Conservation (phyloP, 257 asterid genomes). For the Solanum lycopersicoides region DNA sequence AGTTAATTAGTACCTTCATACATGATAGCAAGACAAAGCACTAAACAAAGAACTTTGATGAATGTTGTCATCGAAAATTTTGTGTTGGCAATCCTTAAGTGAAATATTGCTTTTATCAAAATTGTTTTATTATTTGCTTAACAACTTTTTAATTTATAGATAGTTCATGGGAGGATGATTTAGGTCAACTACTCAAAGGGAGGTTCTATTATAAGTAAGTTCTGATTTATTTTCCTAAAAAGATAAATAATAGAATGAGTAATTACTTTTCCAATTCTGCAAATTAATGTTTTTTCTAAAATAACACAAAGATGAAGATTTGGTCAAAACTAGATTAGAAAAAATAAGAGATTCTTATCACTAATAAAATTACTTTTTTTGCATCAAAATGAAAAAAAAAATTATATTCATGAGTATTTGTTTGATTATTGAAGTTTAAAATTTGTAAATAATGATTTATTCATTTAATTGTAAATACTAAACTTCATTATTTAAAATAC, state of each 20-base stretch:
- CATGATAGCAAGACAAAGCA: not conserved
- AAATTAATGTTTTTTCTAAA: not conserved
- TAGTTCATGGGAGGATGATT: not conserved
- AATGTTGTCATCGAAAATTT: not conserved
- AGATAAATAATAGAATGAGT: no score
- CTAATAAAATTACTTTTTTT: not conserved
- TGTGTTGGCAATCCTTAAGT: not conserved
- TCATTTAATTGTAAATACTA: no score
- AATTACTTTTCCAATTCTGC: not conserved
- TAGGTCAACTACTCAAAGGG: not conserved
- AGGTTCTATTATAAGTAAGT: not conserved
- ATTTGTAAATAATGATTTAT: no score
- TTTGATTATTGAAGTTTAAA: no score
- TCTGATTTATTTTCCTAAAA: no score
- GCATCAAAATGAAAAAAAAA: not conserved
- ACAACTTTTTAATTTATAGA: not conserved
- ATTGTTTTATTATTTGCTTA: not conserved
- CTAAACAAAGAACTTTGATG: not conserved
- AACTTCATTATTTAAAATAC: no score
- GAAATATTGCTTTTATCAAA: no score
- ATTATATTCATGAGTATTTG: no score
- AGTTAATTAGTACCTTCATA: no score
- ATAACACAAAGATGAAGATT: not conserved
- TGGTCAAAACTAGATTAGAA: not conserved
- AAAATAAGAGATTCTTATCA: not conserved